These are phyloP conservation scores for Eucalyptus caleyi DNA, from an alignment of 345 rosid genomes.

Conservation along the genomic window DNA sequence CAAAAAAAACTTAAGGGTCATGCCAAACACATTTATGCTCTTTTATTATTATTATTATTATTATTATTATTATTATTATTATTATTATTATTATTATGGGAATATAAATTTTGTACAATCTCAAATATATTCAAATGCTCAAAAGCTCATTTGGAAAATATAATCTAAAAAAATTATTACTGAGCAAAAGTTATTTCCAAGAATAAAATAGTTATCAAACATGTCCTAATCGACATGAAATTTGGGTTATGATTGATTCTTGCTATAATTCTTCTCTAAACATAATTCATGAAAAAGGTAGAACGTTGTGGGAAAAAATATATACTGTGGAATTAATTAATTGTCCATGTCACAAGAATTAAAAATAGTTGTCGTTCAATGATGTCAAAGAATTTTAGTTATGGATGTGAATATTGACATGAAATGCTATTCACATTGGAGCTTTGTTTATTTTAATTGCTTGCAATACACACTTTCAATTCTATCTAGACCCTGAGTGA, in stretches of 20 bases:
- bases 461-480: not conserved
- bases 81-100: too few relatives aligned
- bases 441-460: not conserved
- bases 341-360: not conserved
- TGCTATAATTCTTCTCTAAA: not conserved
- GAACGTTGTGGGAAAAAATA: too few relatives aligned
- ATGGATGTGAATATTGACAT: not conserved
- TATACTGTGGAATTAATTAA: not conserved
- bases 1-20: too few relatives aligned
- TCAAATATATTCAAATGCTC: fast-evolving
- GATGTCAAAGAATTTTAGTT: not conserved
- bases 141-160: too few relatives aligned
- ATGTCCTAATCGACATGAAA: not conserved
- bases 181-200: too few relatives aligned
- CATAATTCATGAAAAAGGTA: not conserved
- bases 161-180: too few relatives aligned
- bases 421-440: not conserved
- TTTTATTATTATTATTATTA: too few relatives aligned
- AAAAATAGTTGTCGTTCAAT: not conserved
- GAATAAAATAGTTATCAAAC: fast-evolving
- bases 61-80: too few relatives aligned
- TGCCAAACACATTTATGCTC: too few relatives aligned
- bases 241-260: not conserved
- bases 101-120: too few relatives aligned
- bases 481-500: not conserved